These are phyloP conservation scores for Backusella sp. DNA, from an alignment of 192 early-diverging fungal genomes.

Conservation along the genomic window DNA sequence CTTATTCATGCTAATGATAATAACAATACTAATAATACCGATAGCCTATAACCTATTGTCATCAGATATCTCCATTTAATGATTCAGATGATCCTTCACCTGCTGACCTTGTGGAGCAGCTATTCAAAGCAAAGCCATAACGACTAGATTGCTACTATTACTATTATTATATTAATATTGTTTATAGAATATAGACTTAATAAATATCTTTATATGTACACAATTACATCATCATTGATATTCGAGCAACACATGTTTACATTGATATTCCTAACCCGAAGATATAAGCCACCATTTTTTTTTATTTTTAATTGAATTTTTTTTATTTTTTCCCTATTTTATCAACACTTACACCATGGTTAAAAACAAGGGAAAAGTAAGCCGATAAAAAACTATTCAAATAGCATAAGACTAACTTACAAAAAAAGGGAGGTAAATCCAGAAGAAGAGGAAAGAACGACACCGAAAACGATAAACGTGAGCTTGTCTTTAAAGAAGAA, in stretches of 20 bases:
- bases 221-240: too few relatives aligned
- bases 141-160: too few relatives aligned
- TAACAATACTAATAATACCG: background rate
- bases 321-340: background rate
- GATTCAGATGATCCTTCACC: conserved; percentile 20
- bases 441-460: conserved; percentile 97
- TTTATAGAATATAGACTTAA: too few relatives aligned
- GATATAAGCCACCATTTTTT: background rate
- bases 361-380: conserved; percentile 97
- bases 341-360: conserved; percentile 57
- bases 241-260: background rate
- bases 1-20: background rate
- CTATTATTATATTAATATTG: too few relatives aligned
- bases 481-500: conserved; percentile 96
- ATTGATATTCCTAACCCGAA: background rate
- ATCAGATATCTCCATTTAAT: background rate
- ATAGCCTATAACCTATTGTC: background rate
- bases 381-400: background rate
- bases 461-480: conserved; percentile 92
- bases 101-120: conserved; percentile 26
- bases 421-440: conserved; percentile 75
- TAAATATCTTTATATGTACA: too few relatives aligned
- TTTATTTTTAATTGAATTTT: background rate
- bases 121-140: conserved; percentile 16
- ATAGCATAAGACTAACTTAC: background rate